Base-by-base conservation (phyloP, 176 grass and related monocot genomes). In the Tillandsia leiboldiana region DNA sequence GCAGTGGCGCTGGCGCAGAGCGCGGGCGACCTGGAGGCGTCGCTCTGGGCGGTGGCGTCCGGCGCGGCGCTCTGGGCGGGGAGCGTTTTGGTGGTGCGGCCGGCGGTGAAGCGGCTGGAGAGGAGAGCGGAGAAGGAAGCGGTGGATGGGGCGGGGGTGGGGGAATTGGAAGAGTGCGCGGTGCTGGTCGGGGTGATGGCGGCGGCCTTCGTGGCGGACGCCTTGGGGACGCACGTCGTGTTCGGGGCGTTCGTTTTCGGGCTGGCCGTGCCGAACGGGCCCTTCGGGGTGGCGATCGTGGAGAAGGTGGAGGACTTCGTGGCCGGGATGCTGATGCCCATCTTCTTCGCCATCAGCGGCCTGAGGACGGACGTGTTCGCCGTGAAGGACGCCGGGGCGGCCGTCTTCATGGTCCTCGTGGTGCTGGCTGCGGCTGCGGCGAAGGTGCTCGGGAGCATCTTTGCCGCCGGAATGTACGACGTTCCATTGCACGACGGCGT, bases 201-300 rank as follows among this genome's bases (percentile, higher is more conserved):
- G 2, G 80, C 87, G 1, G 84, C 81, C 69, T 85, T 96, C 17
- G 1, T 79, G 10, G 79, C 82, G 2, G 87, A 96, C 68, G 70
- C 73, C 10, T 50, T 79, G 0, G 91, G 91, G 33, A 86, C 83
- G 49, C 91, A 91, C 68, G 82, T 79, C n/a, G 81, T 83, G 0
- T 96, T 96, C 6, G 91, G 91, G 24, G 91, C 84, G 3, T 86
- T 96, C 68, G 77, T 90, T 0, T 86, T 85, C 67, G 91, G 91
- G 8, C 78, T 96, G 58, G 79, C 77, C 10, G 71, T 96, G 80
- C 87, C 91, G 2, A 84, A 87, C 28, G 91, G 87, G 1, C 82
- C 84, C 1, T n/a, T 96, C 11, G 84, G 91, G 2, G 64, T 84
- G 20, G 76, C 77, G 3, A 26, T 96, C 15, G 77, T 96, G 12